Evolutionary conservation across 441 rosid genomes (phyloP).

Genomic region (Adansonia grandidieri): DNA sequence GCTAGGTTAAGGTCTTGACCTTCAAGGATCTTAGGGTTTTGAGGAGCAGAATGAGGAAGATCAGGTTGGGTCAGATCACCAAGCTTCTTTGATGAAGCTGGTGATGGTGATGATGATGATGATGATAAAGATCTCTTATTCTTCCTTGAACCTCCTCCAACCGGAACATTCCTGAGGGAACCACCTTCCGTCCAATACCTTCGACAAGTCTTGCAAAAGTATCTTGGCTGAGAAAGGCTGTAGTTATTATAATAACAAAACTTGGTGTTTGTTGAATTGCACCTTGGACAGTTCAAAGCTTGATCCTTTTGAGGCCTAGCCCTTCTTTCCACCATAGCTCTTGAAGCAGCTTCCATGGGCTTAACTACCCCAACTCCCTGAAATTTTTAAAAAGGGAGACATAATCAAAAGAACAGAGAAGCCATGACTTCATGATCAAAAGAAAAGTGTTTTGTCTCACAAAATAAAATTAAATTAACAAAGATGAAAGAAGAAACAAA

Average conservation of each 20-base stretch:
- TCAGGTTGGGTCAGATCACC: slow-evolving; percentile 8
- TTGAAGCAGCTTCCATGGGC: slow-evolving; percentile 35
- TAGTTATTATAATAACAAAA: too few species aligned
- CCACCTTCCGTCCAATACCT: slow-evolving; percentile 59
- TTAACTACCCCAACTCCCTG: slow-evolving; percentile 44
- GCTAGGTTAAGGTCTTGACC: slow-evolving; percentile 44
- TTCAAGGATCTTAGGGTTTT: slow-evolving; percentile 40
- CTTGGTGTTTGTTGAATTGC: too few species aligned
- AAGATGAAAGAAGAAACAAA: slow-evolving; percentile 18
- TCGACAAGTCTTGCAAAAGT: slow-evolving; percentile 48
- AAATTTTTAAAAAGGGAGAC: background rate
- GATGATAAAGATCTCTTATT: slow-evolving; percentile 38
- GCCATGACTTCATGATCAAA: slow-evolving; percentile 25
- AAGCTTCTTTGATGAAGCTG: slow-evolving; percentile 31
- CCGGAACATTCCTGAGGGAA: slow-evolving; percentile 50
- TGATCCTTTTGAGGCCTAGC: background rate
- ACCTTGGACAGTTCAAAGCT: too few species aligned
- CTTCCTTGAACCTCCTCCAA: slow-evolving; percentile 55
- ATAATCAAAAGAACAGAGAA: slow-evolving; percentile 9
- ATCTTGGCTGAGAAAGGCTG: slow-evolving; percentile 47
- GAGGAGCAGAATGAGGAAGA: slow-evolving; percentile 24
- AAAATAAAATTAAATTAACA: background rate
- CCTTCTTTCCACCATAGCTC: slow-evolving; percentile 31
- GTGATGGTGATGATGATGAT: slow-evolving; percentile 19
- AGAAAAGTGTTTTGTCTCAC: slow-evolving; percentile 3